These are phyloP conservation scores for Rosa hybrid DNA, from an alignment of 331 rosid genomes.

Conservation along the genomic window DNA sequence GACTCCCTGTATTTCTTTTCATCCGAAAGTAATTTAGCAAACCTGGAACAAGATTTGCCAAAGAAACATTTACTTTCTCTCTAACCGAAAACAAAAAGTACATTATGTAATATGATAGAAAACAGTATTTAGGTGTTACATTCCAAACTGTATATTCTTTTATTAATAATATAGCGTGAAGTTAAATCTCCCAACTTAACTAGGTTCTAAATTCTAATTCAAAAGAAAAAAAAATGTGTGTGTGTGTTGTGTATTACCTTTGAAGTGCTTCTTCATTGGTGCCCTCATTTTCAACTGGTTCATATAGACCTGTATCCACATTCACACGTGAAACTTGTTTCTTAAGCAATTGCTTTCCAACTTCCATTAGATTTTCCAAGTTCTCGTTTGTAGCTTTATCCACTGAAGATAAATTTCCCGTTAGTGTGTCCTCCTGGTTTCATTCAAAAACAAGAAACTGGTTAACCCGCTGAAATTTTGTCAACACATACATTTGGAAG, in stretches of 20 bases:
- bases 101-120: too few relatives aligned
- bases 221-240: not conserved
- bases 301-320: constrained; percentile 43
- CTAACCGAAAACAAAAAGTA: too few relatives aligned
- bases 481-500: not conserved
- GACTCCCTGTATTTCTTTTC: constrained; percentile 39
- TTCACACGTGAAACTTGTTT: constrained; percentile 38
- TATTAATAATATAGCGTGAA: not conserved
- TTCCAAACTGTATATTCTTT: too few relatives aligned
- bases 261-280: constrained; percentile 44
- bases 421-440: constrained; percentile 40
- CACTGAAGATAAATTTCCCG: constrained; percentile 38
- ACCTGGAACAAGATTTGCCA: constrained; percentile 15
- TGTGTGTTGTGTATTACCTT: constrained; percentile 32
- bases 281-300: constrained; percentile 35
- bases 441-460: constrained; percentile 7
- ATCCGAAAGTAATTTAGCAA: constrained; percentile 44
- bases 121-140: too few relatives aligned
- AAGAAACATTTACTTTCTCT: too few relatives aligned
- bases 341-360: constrained; percentile 38
- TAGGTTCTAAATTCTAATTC: too few relatives aligned
- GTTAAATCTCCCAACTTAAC: not conserved
- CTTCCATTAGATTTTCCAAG: constrained; percentile 42
- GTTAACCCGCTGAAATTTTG: not conserved
- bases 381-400: constrained; percentile 52